phyloP scores from a whole-genome alignment of 1,284 basidiomycete genomes.

The Lignosus rhinocerotis region DNA sequence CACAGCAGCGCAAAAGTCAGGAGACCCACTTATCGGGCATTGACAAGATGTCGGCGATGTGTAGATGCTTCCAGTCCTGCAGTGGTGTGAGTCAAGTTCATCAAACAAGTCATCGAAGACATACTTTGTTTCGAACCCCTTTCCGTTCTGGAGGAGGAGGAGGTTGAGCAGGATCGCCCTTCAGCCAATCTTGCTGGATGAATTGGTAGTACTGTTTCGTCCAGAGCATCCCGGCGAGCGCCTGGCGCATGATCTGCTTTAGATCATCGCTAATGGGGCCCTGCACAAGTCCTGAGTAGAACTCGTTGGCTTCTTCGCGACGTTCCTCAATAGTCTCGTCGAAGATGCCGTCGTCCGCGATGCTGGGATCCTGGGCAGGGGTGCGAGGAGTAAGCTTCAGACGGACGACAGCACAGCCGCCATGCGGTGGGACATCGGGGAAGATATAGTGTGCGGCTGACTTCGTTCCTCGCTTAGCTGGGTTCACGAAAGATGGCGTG shows the following conservation, averaged over 20 bases:
- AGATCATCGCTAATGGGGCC: slow-evolving; percentile 90
- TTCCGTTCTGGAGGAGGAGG: slow-evolving; percentile 91
- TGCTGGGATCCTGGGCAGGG: slow-evolving; percentile 72
- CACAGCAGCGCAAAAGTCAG: neutral
- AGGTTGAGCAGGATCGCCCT: slow-evolving; percentile 94
- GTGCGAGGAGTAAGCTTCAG: slow-evolving; percentile 87
- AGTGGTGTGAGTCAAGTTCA: slow-evolving; percentile 1
- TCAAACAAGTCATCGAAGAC: slow-evolving; percentile 21
- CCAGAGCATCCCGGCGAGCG: slow-evolving; percentile 98
- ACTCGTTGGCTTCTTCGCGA: slow-evolving; percentile 92
- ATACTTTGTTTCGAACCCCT: slow-evolving; percentile 79
- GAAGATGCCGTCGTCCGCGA: slow-evolving; percentile 89
- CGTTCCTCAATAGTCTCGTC: slow-evolving; percentile 90
- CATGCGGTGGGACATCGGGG: slow-evolving; percentile 82
- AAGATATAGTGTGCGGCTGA: slow-evolving; percentile 91
- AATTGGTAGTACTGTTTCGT: slow-evolving; percentile 98
- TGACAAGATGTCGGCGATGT: slow-evolving; percentile 93
- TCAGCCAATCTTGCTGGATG: slow-evolving; percentile 94
- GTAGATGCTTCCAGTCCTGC: slow-evolving; percentile 92
- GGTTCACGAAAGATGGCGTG: slow-evolving; percentile 75
- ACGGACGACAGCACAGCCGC: slow-evolving; percentile 94
- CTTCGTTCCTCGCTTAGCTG: slow-evolving; percentile 88
- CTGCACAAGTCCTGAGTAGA: slow-evolving; percentile 81
- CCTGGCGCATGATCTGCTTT: slow-evolving; percentile 95
- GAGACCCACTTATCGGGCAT: slow-evolving; percentile 91